Base-by-base conservation (phyloP, 2,329 filamentous ascomycete genomes). In the Rutstroemia sp. region DNA sequence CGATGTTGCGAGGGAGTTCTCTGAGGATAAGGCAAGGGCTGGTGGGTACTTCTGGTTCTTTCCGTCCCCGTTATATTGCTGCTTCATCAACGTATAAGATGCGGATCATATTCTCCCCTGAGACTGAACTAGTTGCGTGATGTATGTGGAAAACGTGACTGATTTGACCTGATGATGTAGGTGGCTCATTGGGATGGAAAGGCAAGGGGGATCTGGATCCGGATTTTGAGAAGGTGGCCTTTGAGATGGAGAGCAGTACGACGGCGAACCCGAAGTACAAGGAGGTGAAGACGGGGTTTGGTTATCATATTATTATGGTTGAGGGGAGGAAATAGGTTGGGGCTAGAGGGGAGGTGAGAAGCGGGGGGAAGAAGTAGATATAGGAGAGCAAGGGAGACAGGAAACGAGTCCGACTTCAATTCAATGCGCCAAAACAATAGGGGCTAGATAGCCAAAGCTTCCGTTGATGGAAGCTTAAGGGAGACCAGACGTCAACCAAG, bases 261-360 rank as follows among this genome's bases (percentile, higher is more conserved):
- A 84, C 82, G 12, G 75, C 69, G 12, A 83, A 73, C 57, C 85
- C 87, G 1, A 85, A 83, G 67, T 79, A 80, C 67, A 87, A 76
- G 1, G 85, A 90, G 73, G 84, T 78, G 21, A 90, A 88, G 76
- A 91, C 88, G 1, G 77, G 75, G 1, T 86, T 88, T 72, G 88
- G 88, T 0, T 91, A 91, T 74, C 88, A 92, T 70, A 83, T 92
- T 61, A 82, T 92, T 62, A 89, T 91, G 83, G 87, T 91, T 9
- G 68, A 70, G 38, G 68, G 67, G 16, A 64, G 68, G 39, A 70
- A 70, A 57, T 70, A 53, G 63, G 46, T 6, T n/a, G 41, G 41
- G 34, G 27, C 25, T 42, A 10, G 23, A 25, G 25, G n/a, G 12
- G 5, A 19, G 2, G 30, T 17, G 19, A 2, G 7, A 44, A 6